phyloP scores from a whole-genome alignment of 306 rosid species.

The Malus sylvestris region DNA sequence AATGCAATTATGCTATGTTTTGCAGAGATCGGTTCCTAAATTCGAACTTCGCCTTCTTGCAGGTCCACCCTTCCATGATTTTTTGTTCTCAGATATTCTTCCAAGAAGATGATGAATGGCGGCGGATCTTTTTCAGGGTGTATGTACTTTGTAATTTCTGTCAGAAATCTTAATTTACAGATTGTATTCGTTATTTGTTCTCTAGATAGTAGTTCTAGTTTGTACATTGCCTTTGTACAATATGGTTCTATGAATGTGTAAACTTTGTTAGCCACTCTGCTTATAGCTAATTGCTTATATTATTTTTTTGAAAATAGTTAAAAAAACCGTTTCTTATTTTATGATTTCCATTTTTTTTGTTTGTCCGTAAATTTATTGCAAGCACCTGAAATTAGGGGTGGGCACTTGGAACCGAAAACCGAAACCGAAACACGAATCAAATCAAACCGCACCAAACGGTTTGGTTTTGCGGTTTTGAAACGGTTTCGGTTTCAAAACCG shows the following conservation, averaged over 20 bases:
- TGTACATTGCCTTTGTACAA: neutral
- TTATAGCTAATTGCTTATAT: neutral
- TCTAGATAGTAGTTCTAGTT: neutral
- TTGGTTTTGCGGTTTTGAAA: too few relatives aligned
- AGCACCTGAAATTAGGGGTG: too few relatives aligned
- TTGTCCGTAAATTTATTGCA: too few relatives aligned
- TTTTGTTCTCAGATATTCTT: slow-evolving; percentile 70
- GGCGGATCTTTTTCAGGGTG: neutral
- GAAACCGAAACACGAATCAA: too few relatives aligned
- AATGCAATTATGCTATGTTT: neutral
- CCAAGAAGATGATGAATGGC: slow-evolving; percentile 46
- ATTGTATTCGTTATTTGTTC: neutral
- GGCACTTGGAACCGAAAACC: too few relatives aligned
- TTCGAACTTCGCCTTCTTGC: slow-evolving; percentile 24
- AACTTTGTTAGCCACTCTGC: neutral
- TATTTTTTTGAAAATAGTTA: neutral
- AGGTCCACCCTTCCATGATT: slow-evolving; percentile 92
- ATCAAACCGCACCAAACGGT: too few relatives aligned
- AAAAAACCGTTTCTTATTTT: neutral
- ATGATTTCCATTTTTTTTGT: neutral
- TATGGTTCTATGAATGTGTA: neutral
- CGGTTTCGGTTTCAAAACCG: too few relatives aligned
- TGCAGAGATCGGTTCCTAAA: slow-evolving; percentile 1
- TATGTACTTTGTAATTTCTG: neutral
- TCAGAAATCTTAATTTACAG: neutral